Conservation (phyloP, 345 rosid species). For the Eucalyptus polyanthemos region DNA sequence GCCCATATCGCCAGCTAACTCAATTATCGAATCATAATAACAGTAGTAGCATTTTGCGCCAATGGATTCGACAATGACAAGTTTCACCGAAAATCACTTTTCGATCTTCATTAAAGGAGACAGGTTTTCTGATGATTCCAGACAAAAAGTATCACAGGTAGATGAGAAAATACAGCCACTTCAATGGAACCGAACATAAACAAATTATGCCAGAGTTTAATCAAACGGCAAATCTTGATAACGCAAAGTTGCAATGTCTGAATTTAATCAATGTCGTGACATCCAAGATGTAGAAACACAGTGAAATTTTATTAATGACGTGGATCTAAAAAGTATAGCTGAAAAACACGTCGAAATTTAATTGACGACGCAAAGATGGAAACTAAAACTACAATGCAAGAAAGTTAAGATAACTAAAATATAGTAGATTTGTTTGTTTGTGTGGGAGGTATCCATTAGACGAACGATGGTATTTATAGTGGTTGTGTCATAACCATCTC, state of each 20-base stretch:
- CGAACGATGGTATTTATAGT: neutral
- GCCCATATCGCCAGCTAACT: neutral
- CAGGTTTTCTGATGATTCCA: neutral
- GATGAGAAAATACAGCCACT: neutral
- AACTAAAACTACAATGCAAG: neutral
- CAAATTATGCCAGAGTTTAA: neutral
- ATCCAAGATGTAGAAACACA: neutral
- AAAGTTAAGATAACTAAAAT: neutral
- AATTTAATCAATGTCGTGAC: neutral
- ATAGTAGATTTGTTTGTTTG: neutral
- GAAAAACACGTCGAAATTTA: neutral
- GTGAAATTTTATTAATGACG: neutral
- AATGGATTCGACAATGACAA: neutral
- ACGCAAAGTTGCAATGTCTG: neutral
- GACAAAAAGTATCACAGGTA: neutral
- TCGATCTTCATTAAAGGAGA: neutral
- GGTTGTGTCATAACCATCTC: neutral
- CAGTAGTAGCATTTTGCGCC: rapidly evolving
- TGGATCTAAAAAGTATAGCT: neutral
- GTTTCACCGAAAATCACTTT: neutral
- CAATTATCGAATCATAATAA: neutral
- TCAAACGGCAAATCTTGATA: neutral
- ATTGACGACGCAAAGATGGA: rapidly evolving
- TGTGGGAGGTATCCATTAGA: neutral
- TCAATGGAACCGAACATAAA: neutral